Percentiles rank a stretch among this genome's conserved stretches.
Conservation (phyloP, 441 rosid species). For the Populus hybrid region DNA sequence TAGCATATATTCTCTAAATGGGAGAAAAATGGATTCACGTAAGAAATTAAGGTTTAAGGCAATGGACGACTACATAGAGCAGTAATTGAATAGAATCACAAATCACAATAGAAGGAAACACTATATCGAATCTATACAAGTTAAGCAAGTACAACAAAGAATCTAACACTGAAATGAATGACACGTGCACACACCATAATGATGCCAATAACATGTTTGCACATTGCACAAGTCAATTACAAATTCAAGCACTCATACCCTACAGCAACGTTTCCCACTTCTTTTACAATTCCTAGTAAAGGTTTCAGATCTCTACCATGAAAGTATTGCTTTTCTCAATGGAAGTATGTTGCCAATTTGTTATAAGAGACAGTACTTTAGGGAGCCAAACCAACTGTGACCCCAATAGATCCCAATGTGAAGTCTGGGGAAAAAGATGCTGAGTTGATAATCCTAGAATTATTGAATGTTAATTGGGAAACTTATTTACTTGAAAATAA, state of each 20-base stretch:
- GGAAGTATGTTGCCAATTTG: not conserved
- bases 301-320: no score
- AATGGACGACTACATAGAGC: not conserved
- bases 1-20: not conserved
- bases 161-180: not conserved
- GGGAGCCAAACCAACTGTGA: not conserved
- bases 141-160: not conserved
- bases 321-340: not conserved
- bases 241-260: no score
- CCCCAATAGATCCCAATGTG: not conserved
- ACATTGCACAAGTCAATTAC: no score
- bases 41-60: not conserved
- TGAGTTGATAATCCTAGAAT: not conserved
- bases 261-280: no score
- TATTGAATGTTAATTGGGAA: not conserved
- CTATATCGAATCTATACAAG: not conserved
- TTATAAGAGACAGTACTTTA: not conserved
- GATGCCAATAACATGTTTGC: no score
- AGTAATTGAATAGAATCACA: no score
- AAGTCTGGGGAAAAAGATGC: not conserved
- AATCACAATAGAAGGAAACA: not conserved
- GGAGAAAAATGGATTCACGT: not conserved
- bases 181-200: not conserved
- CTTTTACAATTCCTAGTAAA: no score
- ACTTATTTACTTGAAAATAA: not conserved